These are phyloP conservation scores for Dactylellina parvicollis DNA, from an alignment of 2,329 filamentous ascomycete species.

Conservation along the genomic window DNA sequence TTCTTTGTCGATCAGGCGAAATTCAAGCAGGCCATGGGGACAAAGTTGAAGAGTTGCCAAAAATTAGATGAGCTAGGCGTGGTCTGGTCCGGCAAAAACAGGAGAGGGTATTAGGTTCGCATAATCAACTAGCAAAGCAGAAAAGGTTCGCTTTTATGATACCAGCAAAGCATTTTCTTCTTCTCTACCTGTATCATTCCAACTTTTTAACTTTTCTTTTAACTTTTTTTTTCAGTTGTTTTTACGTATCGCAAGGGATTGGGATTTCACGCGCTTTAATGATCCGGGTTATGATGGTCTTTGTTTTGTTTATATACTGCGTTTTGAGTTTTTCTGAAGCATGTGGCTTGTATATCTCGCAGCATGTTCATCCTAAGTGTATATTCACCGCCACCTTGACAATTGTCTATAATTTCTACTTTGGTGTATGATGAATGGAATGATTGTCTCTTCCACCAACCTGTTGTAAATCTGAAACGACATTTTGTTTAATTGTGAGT, in stretches of 20 bases:
- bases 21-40: conserved; percentile 74
- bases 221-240: conserved; percentile 12
- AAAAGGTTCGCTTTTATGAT: conserved; percentile 32
- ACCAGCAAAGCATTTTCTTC: conserved; percentile 17
- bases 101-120: conserved; percentile 23
- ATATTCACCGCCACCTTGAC: conserved; percentile 10
- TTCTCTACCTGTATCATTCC: neutral
- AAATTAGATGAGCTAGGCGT: conserved; percentile 64
- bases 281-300: conserved; percentile 29
- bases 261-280: conserved; percentile 37
- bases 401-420: neutral
- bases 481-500: neutral
- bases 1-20: conserved; percentile 83
- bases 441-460: neutral
- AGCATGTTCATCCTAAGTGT: conserved; percentile 15
- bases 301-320: conserved; percentile 12
- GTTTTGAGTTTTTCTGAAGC: neutral
- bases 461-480: neutral
- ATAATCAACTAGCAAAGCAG: neutral
- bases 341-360: conserved; percentile 15
- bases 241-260: conserved; percentile 17
- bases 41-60: conserved; percentile 67
- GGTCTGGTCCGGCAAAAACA: neutral
- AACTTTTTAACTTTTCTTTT: conserved; percentile 4
- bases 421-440: conserved; percentile 19